These are phyloP conservation scores for Penicillium waksmanii DNA, from an alignment of 495 filamentous ascomycete genomes.

Conservation along the genomic window DNA sequence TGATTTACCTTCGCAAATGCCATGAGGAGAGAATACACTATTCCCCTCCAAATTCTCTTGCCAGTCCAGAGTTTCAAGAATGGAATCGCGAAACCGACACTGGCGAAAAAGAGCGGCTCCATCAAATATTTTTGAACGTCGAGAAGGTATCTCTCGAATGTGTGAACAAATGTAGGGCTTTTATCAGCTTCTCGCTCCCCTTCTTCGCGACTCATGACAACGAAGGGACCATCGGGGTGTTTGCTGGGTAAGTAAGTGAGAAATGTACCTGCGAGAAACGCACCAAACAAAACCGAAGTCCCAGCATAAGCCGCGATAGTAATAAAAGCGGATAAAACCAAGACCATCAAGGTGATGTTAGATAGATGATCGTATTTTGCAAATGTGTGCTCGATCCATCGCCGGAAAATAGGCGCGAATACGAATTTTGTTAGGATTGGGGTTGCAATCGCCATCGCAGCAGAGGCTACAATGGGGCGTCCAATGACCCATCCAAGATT, in stretches of 20 bases:
- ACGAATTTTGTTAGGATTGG: conserved; percentile 51
- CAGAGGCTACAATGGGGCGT: conserved; percentile 58
- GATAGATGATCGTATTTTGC: conserved; percentile 34
- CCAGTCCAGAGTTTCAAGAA: conserved; percentile 66
- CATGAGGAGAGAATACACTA: conserved; percentile 72
- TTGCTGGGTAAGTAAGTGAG: conserved; percentile 51
- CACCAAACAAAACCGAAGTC: conserved; percentile 67
- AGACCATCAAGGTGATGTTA: conserved; percentile 43
- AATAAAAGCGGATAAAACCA: conserved; percentile 52
- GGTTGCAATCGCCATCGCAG: conserved; percentile 53
- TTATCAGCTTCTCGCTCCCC: conserved; percentile 47
- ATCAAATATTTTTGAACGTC: conserved; percentile 57
- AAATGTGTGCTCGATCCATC: conserved; percentile 36
- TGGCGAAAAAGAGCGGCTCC: conserved; percentile 72
- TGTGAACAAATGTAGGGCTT: conserved; percentile 38
- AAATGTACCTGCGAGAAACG: conserved; percentile 65
- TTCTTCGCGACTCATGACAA: conserved; percentile 36
- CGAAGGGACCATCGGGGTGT: conserved; percentile 35
- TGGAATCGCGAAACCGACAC: conserved; percentile 76
- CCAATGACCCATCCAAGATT: conserved; percentile 49
- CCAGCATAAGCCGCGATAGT: conserved; percentile 60
- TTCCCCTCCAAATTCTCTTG: conserved; percentile 66
- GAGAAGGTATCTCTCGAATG: conserved; percentile 35
- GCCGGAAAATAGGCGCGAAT: conserved; percentile 46
- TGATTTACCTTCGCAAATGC: conserved; percentile 56